phyloP scores from a whole-genome alignment of 176 grass and related monocot species.

The Raddia distichophylla region DNA sequence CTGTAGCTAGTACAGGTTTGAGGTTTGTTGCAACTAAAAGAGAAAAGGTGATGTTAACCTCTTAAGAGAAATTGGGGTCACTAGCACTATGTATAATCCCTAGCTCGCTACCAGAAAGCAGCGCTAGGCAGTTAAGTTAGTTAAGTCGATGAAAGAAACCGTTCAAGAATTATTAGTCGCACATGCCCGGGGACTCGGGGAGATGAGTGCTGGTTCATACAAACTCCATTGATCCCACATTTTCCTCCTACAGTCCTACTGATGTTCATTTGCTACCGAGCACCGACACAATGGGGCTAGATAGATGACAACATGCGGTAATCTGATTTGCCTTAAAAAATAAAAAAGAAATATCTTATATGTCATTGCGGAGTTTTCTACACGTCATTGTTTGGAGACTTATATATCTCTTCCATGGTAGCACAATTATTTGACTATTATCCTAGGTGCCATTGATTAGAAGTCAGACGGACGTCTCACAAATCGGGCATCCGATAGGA shows the following conservation, averaged over 20 bases:
- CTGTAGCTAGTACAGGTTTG: background rate
- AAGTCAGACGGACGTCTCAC: too few species aligned
- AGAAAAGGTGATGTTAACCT: background rate
- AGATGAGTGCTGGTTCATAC: background rate
- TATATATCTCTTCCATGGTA: too few species aligned
- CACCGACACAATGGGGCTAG: background rate
- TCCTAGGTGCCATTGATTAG: too few species aligned
- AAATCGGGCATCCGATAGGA: too few species aligned
- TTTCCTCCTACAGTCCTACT: conserved; percentile 6
- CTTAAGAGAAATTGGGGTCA: background rate
- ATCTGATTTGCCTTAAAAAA: background rate
- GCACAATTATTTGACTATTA: too few species aligned
- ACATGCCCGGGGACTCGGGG: conserved; percentile 5
- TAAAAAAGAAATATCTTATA: too few species aligned
- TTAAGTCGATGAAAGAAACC: background rate
- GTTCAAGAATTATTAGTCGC: conserved; percentile 28
- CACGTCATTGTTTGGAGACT: too few species aligned
- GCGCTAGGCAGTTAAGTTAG: conserved; percentile 14
- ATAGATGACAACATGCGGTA: background rate
- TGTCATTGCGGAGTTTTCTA: too few species aligned
- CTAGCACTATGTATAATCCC: background rate
- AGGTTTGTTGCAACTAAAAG: conserved; percentile 1
- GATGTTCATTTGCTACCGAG: conserved; percentile 20
- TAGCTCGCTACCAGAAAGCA: background rate
- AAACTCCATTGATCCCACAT: conserved; percentile 19